Evolutionary conservation across 345 rosid genomes (phyloP), one percentile per base, ranked within the genome.

Genomic region (Aegle marmelos): DNA sequence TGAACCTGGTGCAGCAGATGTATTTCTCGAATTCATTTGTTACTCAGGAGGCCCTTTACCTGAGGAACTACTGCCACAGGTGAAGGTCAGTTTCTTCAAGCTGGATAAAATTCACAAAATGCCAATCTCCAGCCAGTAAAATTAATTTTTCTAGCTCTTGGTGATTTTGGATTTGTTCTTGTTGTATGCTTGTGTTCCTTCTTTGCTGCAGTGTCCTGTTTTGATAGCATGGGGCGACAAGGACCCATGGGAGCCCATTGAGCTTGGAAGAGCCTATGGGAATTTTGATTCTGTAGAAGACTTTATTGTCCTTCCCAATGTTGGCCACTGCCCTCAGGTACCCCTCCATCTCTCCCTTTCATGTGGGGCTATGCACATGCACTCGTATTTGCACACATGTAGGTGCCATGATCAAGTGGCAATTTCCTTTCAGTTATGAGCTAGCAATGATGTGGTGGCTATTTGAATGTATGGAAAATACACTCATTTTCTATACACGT

Each of bases 291-390:
- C 89, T 4, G 96, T 93, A 0, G 94, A 92, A 80, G 98, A 95
- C 71, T 95, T 91, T 4, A 34, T 93, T 60, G 88, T 86, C 79
- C 91, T 92, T 28, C 97, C 93, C 64, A 81, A 92, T 45, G 93
- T 90, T 4, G 98, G 98, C 37, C 98, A 95, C 86, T 92, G 98
- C 80, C 98, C 99, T 80, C 98, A 92, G 98, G 98, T 94, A 58
- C 70, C 72, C 77, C 72, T 80, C 66, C 73, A 68, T 75, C 67
- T 75, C 67, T 67, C 59, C 79, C 65, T 72, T 41, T 50, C 50
- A 11, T 5, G 16, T 6, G 0, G 13, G 8, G n/a, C 5, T 56
- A 31, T 8, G 2, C 45, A 59, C 14, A 7, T 71, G 22, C 31
- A 17, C 3, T 63, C 39, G 2, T 6, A 33, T 11, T 30, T 6